A percentile compares a stretch with the other conserved stretches of the same genome.
phyloP scores from a whole-genome alignment of 495 filamentous ascomycete species.

The Margaritispora aquatica region DNA sequence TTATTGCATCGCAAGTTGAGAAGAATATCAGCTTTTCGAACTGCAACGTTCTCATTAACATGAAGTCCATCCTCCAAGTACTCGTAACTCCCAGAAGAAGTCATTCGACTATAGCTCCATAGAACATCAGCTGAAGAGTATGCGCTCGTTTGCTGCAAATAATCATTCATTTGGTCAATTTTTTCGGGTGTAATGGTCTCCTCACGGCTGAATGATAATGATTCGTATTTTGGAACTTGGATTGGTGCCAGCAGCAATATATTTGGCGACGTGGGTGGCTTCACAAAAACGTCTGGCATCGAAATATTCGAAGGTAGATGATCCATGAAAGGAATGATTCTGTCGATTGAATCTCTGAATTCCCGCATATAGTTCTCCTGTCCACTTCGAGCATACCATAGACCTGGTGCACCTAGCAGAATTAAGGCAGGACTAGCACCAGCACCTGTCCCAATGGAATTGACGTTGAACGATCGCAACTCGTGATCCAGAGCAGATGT shows the following conservation, averaged over 20 bases:
- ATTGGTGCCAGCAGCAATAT: conserved; percentile 48
- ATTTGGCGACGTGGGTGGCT: conserved; percentile 20
- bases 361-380: conserved; percentile 35
- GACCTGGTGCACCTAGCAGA: conserved; percentile 42
- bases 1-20: conserved; percentile 55
- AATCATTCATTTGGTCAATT: conserved; percentile 48
- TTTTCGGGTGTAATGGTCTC: conserved; percentile 43
- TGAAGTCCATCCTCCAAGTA: conserved; percentile 49
- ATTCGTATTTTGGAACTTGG: conserved; percentile 43
- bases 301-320: conserved; percentile 11
- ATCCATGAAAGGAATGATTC: conserved; percentile 31
- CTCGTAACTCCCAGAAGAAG: conserved; percentile 22
- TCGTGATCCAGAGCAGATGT: conserved; percentile 36
- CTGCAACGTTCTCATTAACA: conserved; percentile 40
- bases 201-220: conserved; percentile 38
- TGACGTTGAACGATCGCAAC: conserved; percentile 28
- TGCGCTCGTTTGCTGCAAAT: conserved; percentile 39
- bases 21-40: conserved; percentile 43
- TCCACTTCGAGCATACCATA: conserved; percentile 52
- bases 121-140: conserved; percentile 39
- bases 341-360: conserved; percentile 40
- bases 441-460: not conserved
- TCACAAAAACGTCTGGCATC: not conserved
- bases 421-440: conserved; percentile 29
- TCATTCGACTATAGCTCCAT: conserved; percentile 47